Evolutionary conservation across 371 early-diverging fungal species (phyloP).

Genomic region (Dinochytrium kinnereticum): DNA sequence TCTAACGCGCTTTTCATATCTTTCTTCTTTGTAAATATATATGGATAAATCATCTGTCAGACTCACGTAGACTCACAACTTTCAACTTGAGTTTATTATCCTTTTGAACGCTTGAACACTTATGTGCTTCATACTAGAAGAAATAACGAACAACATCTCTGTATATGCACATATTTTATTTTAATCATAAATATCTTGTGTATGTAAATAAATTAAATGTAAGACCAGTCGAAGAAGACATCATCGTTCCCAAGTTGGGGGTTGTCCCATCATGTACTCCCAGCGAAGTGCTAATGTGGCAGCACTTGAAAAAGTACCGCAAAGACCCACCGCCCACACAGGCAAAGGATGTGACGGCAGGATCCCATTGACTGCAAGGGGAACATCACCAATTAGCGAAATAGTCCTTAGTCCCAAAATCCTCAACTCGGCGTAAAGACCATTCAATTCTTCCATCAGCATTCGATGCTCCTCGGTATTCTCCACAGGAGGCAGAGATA

Average conservation of each 20-base stretch:
- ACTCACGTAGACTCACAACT: too few species aligned
- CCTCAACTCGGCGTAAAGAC: conserved; percentile 13
- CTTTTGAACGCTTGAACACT: too few species aligned
- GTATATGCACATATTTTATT: too few species aligned
- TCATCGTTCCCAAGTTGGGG: background rate
- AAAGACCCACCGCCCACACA: conserved; percentile 6
- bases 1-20: too few species aligned
- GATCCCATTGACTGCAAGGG: conserved; percentile 15
- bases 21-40: too few species aligned
- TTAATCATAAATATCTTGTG: too few species aligned
- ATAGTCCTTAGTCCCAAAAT: background rate
- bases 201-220: too few species aligned
- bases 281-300: conserved; percentile 10
- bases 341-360: conserved; percentile 3
- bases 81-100: too few species aligned
- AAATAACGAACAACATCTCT: too few species aligned
- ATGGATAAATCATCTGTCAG: too few species aligned
- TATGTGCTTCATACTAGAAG: too few species aligned
- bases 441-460: conserved; percentile 21
- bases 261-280: conserved; percentile 18
- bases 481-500: background rate
- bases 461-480: conserved; percentile 21
- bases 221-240: background rate
- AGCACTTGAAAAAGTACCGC: conserved; percentile 14
- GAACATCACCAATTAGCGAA: conserved; percentile 8